Conservation (phyloP, 2,329 filamentous ascomycete genomes). For the Chalaropsis thielavioides region DNA sequence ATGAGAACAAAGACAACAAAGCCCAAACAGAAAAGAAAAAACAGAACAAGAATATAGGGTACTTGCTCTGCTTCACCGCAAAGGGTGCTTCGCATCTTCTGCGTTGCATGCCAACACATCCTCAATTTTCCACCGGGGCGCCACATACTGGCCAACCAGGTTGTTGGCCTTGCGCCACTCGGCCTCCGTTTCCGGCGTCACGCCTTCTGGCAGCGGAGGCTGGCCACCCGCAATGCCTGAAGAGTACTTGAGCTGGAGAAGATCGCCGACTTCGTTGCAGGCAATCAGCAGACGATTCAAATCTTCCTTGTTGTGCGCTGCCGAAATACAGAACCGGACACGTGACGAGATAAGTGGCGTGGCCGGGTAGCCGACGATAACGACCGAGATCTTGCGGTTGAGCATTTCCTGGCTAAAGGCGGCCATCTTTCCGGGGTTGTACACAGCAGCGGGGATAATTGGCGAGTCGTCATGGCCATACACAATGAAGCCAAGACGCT, state of each 20-base stretch:
- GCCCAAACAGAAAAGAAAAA: neutral
- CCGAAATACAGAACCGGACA: constrained; percentile 87
- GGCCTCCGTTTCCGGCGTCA: constrained; percentile 56
- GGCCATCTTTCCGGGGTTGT: constrained; percentile 97
- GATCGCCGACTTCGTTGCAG: constrained; percentile 83
- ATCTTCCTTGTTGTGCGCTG: constrained; percentile 96
- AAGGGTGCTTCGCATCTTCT: constrained; percentile 56
- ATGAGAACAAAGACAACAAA: constrained; percentile 8
- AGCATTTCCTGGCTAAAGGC: constrained; percentile 99
- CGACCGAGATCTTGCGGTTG: constrained; percentile 90
- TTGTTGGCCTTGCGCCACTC: constrained; percentile 49
- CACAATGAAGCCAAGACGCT: constrained; percentile 90
- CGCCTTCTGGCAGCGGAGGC: constrained; percentile 56
- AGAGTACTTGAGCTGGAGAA: constrained; percentile 93
- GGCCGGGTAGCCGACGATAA: constrained; percentile 92
- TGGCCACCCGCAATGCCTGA: constrained; percentile 84
- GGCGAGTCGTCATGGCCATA: constrained; percentile 97
- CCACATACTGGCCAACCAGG: constrained; percentile 56
- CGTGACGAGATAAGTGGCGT: constrained; percentile 91
- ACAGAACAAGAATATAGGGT: neutral
- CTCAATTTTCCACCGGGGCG: constrained; percentile 72
- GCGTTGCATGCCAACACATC: constrained; percentile 65
- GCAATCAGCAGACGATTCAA: constrained; percentile 77
- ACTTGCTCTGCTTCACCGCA: constrained; percentile 38
- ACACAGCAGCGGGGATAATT: constrained; percentile 86